Base-by-base conservation (phyloP, 2,329 filamentous ascomycete species). In the Bipolaris victoriae region DNA sequence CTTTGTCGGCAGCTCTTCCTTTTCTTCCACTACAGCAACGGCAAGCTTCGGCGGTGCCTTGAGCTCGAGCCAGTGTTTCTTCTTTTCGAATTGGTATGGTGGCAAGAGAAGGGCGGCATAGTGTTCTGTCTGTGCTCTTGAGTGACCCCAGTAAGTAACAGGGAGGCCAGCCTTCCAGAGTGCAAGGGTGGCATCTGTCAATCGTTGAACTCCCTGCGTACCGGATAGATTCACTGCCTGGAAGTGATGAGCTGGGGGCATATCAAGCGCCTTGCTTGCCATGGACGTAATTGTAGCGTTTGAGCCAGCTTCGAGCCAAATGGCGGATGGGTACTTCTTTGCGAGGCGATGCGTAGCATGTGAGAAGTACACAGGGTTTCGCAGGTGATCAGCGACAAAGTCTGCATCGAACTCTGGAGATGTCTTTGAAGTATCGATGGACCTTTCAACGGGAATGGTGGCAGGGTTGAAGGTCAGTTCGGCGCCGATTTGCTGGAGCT, bases 351-450 rank as follows among this genome's bases (percentile, higher is more conserved):
- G 64, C 0, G 82, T 54, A 0, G 79, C 82, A 11, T 81, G 71
- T 24, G 71, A 37, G 61, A 82, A 82, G 60, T 70, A 81, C 0
- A 84, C 81, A 0, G 81, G 78, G 0, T 76, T 39, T 0, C 79
- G 61, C 65, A 79, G 76, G 47, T 83, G 81, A 0, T 73, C 46
- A 0, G 74, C 49, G 6, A 26, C 33, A 26, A 48, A 20, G 20
- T 48, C n/a, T n/a, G 40, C 40, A 18, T 43, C 40, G 5, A 26
- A 43, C 6, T 13, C 18, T 15, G 22, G 2, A 18, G 37, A 40
- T 13, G 18, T 15, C 11, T 26, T 43, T 24, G 40, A 11, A 7
- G 18, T 29, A 11, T 48, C 37, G 20, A 37, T 48, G 7, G 52
- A 26, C 35, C 33, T 49, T 20, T 79, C 75, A 1, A 78, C 3